Conservation (phyloP, 257 asterid species). For the Orobanche coerulescens region DNA sequence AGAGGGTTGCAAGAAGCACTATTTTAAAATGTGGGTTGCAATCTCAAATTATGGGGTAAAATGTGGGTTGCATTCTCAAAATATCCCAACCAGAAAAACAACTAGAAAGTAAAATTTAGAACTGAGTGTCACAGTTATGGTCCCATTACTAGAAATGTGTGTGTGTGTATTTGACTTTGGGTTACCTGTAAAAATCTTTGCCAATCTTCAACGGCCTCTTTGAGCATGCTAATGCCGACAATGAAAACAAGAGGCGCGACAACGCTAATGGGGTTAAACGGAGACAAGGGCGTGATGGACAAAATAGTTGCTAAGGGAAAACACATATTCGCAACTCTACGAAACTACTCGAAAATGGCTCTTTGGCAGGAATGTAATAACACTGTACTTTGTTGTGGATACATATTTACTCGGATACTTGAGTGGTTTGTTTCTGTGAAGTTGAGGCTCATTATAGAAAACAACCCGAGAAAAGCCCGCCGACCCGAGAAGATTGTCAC, state of each 20-base stretch:
- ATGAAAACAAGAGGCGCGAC: conserved; percentile 54
- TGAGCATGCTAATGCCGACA: conserved; percentile 54
- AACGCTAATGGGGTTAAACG: conserved; percentile 30
- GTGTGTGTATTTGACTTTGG: too few species aligned
- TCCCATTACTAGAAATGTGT: too few species aligned
- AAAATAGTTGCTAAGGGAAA: conserved; percentile 45
- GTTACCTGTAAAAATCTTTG: conserved; percentile 51
- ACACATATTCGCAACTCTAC: conserved; percentile 57
- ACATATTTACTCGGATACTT: conserved; percentile 45
- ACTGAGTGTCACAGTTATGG: too few species aligned
- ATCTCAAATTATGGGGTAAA: too few species aligned
- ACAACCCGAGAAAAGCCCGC: conserved; percentile 50
- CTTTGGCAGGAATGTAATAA: conserved; percentile 44
- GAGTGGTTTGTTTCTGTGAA: conserved; percentile 35
- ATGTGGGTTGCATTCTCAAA: too few species aligned
- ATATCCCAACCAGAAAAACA: too few species aligned
- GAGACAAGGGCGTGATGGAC: conserved; percentile 33
- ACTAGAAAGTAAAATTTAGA: too few species aligned
- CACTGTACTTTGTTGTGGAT: conserved; percentile 52
- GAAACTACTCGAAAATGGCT: conserved; percentile 59
- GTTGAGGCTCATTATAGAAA: conserved; percentile 46
- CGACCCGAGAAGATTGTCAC: conserved; percentile 28
- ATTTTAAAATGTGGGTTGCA: too few species aligned
- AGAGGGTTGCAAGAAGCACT: too few species aligned
- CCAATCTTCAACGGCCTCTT: conserved; percentile 70